A percentile compares a stretch with the other conserved stretches of the same genome.
phyloP scores from a whole-genome alignment of 768 basidiomycete species.

The Trametes maxima region DNA sequence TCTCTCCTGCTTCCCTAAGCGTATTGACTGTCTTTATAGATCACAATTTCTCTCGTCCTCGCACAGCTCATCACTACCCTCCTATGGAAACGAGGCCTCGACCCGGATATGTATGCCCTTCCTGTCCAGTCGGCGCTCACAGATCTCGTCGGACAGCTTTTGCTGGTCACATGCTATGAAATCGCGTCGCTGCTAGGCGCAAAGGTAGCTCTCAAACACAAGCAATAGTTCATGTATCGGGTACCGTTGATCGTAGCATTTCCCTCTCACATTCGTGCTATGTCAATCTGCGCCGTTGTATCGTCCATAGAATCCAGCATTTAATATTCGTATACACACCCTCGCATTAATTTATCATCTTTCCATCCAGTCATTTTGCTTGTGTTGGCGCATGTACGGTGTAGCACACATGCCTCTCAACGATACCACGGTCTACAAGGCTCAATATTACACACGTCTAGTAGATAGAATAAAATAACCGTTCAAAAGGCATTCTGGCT shows the following conservation, averaged over 20 bases:
- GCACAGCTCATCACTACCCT: conserved; percentile 70
- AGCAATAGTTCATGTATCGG: neutral
- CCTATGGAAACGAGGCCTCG: conserved; percentile 75
- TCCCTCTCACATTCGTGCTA: neutral
- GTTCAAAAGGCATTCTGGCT: neutral
- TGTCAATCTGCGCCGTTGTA: neutral
- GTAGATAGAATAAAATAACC: conserved; percentile 11
- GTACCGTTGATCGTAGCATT: neutral
- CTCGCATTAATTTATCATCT: conserved; percentile 7
- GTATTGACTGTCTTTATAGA: conserved; percentile 44
- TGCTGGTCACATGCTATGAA: conserved; percentile 78
- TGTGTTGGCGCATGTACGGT: neutral
- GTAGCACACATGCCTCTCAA: no score
- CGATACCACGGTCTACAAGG: neutral
- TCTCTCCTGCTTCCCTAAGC: neutral
- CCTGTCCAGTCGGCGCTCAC: conserved; percentile 89
- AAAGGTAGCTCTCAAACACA: conserved; percentile 29
- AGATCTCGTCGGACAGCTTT: conserved; percentile 80
- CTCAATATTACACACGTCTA: conserved; percentile 3
- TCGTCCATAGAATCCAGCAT: neutral
- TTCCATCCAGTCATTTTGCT: neutral
- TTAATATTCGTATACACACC: conserved; percentile 1
- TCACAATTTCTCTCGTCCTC: conserved; percentile 65
- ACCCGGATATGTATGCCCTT: conserved; percentile 94
- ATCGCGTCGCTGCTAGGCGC: conserved; percentile 53